Conservation (phyloP, 768 basidiomycete species). For the Suillus hirtellus region DNA sequence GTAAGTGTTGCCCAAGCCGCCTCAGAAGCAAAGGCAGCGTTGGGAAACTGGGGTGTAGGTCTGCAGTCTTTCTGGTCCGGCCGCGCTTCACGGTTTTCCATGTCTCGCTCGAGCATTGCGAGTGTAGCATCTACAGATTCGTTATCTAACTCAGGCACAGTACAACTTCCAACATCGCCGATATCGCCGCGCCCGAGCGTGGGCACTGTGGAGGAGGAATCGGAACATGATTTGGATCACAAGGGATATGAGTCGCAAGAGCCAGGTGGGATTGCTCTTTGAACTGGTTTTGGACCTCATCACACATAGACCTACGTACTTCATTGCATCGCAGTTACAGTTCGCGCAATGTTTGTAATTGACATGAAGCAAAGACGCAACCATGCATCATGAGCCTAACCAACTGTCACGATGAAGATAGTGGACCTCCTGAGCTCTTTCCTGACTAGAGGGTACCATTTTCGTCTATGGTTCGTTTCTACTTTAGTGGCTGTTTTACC, state of each 20-base stretch:
- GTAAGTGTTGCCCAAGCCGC: conserved; percentile 33
- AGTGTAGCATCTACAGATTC: conserved; percentile 29
- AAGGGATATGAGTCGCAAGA: conserved; percentile 20
- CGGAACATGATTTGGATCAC: conserved; percentile 21
- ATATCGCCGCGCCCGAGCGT: conserved; percentile 22
- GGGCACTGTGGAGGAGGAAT: conserved; percentile 27
- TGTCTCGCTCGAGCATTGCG: conserved; percentile 30
- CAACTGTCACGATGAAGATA: background rate
- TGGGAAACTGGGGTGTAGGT: conserved; percentile 44
- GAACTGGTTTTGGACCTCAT: conserved; percentile 14
- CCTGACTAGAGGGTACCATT: too few relatives aligned
- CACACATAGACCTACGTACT: background rate
- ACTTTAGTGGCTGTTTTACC: too few relatives aligned
- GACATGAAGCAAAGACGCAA: background rate
- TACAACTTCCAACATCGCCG: conserved; percentile 12
- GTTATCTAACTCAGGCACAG: conserved; percentile 14
- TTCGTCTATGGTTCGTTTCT: too few relatives aligned
- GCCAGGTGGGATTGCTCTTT: conserved; percentile 32
- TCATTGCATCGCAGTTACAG: conserved; percentile 4
- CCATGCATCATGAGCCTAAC: background rate
- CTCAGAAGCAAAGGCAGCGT: conserved; percentile 33
- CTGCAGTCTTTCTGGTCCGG: conserved; percentile 50
- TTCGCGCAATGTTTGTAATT: conserved; percentile 10
- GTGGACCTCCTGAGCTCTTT: background rate
- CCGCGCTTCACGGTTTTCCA: conserved; percentile 40